Conservation (phyloP, 495 filamentous ascomycete genomes). For the Penicillium riverlandense region DNA sequence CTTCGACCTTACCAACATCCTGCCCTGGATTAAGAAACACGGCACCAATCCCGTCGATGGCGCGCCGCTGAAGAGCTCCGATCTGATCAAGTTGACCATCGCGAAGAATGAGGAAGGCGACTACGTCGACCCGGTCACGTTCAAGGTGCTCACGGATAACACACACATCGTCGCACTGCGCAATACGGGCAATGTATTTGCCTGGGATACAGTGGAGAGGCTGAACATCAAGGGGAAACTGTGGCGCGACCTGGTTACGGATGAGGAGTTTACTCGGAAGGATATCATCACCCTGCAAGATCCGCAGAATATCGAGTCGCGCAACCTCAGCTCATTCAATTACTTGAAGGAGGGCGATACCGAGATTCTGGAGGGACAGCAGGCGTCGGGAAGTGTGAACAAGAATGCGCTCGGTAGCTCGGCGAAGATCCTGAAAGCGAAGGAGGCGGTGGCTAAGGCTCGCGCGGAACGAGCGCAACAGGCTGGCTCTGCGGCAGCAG, state of each 20-base stretch:
- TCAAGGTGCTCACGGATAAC: conserved; percentile 95
- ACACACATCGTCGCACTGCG: conserved; percentile 89
- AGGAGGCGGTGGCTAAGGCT: conserved; percentile 79
- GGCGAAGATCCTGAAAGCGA: conserved; percentile 86
- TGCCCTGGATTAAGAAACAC: conserved; percentile 90
- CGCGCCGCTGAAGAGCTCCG: conserved; percentile 63
- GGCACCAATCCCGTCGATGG: conserved; percentile 86
- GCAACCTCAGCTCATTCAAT: conserved; percentile 85
- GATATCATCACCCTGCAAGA: conserved; percentile 98
- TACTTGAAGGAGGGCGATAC: conserved; percentile 78
- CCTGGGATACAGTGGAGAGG: conserved; percentile 89
- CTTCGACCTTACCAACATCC: conserved; percentile 81
- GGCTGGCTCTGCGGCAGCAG: conserved; percentile 12
- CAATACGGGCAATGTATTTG: conserved; percentile 89
- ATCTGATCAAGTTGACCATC: conserved; percentile 87
- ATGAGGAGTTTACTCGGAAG: conserved; percentile 78
- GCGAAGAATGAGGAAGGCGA: conserved; percentile 90
- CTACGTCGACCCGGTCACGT: conserved; percentile 92
- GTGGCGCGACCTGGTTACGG: conserved; percentile 87
- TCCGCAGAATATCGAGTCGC: conserved; percentile 77
- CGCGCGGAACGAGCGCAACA: conserved; percentile 50
- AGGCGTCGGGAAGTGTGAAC: conserved; percentile 60
- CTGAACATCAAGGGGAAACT: conserved; percentile 97
- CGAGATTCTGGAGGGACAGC: conserved; percentile 56
- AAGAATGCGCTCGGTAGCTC: conserved; percentile 68